Percentiles rank a stretch among this genome's conserved stretches.
phyloP scores from a whole-genome alignment of 306 rosid genomes.

The Quercus cerris region DNA sequence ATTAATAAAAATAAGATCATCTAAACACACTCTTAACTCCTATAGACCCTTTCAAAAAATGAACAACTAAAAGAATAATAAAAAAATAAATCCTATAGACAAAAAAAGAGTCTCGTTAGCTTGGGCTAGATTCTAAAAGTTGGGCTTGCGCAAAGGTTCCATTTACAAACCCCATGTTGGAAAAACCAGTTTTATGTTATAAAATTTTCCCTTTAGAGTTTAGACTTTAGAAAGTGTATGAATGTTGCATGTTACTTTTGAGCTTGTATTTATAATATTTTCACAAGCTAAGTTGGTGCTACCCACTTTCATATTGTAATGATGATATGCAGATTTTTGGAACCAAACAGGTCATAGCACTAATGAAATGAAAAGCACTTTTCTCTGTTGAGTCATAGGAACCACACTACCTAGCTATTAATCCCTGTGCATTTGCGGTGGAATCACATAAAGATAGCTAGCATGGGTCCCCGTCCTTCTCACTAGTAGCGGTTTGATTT shows the following conservation, averaged over 20 bases:
- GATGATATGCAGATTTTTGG: conserved; percentile 22
- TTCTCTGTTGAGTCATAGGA: conserved; percentile 12
- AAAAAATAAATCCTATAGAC: no score
- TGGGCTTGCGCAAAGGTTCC: background rate
- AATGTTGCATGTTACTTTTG: background rate
- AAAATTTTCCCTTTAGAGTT: background rate
- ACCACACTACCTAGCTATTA: background rate
- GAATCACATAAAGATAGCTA: background rate
- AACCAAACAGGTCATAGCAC: conserved; percentile 17
- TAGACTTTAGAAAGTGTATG: background rate
- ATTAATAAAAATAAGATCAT: no score
- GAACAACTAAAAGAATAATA: no score
- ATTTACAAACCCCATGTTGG: background rate
- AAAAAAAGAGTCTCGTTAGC: no score
- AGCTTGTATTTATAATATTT: background rate
- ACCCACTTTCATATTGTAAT: conserved; percentile 39
- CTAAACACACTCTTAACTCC: no score
- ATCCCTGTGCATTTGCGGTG: background rate
- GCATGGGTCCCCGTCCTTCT: background rate
- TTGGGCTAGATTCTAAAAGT: background rate
- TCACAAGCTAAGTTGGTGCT: background rate
- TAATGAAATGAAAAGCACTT: conserved; percentile 14
- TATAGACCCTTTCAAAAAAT: no score
- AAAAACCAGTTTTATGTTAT: no score
- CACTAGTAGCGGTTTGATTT: background rate